Conservation (phyloP, 2,329 filamentous ascomycete genomes). For the Akanthomyces dipterigenus region DNA sequence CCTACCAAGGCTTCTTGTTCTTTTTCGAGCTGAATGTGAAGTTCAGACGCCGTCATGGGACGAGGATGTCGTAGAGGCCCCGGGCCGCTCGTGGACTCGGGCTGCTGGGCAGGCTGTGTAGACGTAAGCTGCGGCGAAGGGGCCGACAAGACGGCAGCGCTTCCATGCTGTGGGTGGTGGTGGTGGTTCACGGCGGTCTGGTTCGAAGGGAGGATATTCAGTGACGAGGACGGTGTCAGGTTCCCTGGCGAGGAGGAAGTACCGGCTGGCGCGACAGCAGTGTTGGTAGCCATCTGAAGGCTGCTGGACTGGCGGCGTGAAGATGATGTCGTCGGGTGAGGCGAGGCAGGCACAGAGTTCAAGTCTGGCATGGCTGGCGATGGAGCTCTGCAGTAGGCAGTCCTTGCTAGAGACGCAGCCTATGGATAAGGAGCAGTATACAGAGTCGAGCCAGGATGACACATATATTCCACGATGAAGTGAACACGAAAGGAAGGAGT, state of each 20-base stretch:
- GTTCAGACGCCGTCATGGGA: conserved; percentile 79
- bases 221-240: conserved; percentile 32
- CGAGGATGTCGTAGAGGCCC: conserved; percentile 80
- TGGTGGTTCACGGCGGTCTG: conserved; percentile 40
- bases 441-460: background rate
- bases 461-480: background rate
- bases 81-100: conserved; percentile 46
- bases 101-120: conserved; percentile 15
- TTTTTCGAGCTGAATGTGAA: conserved; percentile 85
- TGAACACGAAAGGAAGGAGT: background rate
- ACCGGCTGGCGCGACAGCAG: conserved; percentile 18
- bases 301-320: conserved; percentile 37
- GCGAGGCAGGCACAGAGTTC: conserved; percentile 48
- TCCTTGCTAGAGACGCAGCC: background rate
- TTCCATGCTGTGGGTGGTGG: conserved; percentile 5
- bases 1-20: conserved; percentile 89
- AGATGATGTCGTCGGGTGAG: conserved; percentile 32
- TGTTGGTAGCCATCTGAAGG: conserved; percentile 35
- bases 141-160: conserved; percentile 23
- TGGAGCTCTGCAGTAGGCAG: background rate
- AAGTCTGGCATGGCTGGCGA: conserved; percentile 43
- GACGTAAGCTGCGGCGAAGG: conserved; percentile 23
- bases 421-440: background rate
- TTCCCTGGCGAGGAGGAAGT: conserved; percentile 1
- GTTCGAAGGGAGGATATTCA: conserved; percentile 53